A percentile compares a stretch with the other conserved stretches of the same genome.
Evolutionary conservation across 345 rosid genomes (phyloP).

Genomic region (Hibiscus mutabilis): DNA sequence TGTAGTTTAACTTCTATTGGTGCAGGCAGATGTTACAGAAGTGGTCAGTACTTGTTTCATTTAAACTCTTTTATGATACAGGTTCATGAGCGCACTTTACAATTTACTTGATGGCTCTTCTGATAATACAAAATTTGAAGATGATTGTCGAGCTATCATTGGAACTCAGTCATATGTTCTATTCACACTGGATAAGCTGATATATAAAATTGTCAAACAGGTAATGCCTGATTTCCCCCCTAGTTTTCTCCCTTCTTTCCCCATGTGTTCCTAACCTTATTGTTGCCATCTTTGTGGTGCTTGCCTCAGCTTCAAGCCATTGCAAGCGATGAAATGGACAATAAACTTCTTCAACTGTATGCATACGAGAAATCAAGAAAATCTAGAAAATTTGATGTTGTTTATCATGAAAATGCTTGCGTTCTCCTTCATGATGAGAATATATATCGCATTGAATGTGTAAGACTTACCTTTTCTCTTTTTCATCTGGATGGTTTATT

Average conservation of each 20-base stretch:
- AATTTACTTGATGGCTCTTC: constrained; percentile 90
- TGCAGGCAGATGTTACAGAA: neutral
- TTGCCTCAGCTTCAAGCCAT: constrained; percentile 71
- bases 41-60: constrained; percentile 7
- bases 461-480: constrained; percentile 31
- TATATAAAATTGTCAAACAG: constrained; percentile 86
- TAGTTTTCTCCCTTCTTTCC: neutral
- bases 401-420: constrained; percentile 77
- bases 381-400: constrained; percentile 59
- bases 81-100: constrained; percentile 90
- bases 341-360: constrained; percentile 77
- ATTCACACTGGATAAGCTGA: constrained; percentile 90
- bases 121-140: constrained; percentile 90
- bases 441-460: constrained; percentile 88
- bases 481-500: neutral
- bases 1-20: constrained; percentile 4
- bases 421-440: constrained; percentile 84
- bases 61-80: constrained; percentile 21
- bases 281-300: constrained; percentile 3
- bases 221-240: constrained; percentile 26
- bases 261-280: neutral
- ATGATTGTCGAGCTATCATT: constrained; percentile 90
- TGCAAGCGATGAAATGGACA: constrained; percentile 83
- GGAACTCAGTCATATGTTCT: constrained; percentile 94
- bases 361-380: constrained; percentile 77